Evolutionary conservation across 306 rosid species (phyloP).

Genomic region (Cyclanthera cordifolia): DNA sequence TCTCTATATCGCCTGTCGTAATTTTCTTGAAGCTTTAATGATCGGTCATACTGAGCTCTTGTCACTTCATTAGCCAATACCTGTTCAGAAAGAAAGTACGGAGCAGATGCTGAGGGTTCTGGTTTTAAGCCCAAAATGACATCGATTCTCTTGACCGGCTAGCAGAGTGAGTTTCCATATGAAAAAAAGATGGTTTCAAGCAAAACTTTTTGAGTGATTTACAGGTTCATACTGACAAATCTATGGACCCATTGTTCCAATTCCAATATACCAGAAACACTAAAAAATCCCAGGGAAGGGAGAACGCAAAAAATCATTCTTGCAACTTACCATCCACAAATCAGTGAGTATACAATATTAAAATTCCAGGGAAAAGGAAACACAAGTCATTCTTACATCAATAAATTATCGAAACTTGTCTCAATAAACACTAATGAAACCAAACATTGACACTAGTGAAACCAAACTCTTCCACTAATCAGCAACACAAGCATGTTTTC

Average conservation of each 20-base stretch:
- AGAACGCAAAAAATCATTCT: neutral
- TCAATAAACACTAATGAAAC: neutral
- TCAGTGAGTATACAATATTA: slow-evolving; percentile 24
- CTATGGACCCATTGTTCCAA: neutral
- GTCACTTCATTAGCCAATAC: slow-evolving; percentile 65
- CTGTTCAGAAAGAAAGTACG: slow-evolving; percentile 27
- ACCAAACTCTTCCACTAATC: neutral
- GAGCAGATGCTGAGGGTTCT: neutral
- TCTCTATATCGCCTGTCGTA: slow-evolving; percentile 27
- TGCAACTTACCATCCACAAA: neutral
- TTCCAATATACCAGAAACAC: neutral
- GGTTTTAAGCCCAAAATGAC: neutral
- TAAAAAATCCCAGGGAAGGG: neutral
- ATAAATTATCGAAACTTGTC: neutral
- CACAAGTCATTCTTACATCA: neutral
- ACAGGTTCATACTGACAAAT: neutral
- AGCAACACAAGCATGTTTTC: neutral
- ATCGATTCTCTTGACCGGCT: neutral
- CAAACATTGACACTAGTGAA: too few species aligned
- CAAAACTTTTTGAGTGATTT: neutral
- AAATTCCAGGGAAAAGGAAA: neutral
- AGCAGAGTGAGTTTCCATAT: neutral
- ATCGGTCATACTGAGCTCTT: slow-evolving; percentile 48
- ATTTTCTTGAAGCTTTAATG: slow-evolving; percentile 32
- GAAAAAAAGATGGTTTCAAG: neutral